Evolutionary conservation across 2,329 filamentous ascomycete species (phyloP).

Genomic region (Aspergillus fumigatiaffinis): DNA sequence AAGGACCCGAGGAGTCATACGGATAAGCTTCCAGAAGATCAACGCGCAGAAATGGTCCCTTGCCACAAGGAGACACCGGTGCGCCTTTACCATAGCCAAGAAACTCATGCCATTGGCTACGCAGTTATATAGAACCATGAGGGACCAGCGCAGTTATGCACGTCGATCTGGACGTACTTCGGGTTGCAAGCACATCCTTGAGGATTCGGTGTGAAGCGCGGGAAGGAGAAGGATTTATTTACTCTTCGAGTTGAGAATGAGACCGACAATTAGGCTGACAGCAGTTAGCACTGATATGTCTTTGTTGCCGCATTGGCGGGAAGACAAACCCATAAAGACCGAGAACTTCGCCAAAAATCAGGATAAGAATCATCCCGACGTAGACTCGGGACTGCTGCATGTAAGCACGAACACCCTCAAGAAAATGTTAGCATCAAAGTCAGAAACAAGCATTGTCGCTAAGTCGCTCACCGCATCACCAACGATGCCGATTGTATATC

Average conservation of each 20-base stretch:
- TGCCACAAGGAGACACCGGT: not conserved
- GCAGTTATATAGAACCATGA: not conserved
- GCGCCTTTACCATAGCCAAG: not conserved
- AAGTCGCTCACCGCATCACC: constrained; percentile 68
- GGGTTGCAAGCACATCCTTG: constrained; percentile 12
- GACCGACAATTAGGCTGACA: constrained; percentile 77
- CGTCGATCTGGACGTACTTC: not conserved
- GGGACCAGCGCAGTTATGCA: not conserved
- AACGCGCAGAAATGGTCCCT: not conserved
- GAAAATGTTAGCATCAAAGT: constrained; percentile 17
- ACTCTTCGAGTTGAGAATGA: constrained; percentile 87
- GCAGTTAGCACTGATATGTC: constrained; percentile 16
- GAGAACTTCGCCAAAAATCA: constrained; percentile 97
- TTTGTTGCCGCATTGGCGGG: not conserved
- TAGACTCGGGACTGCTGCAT: constrained; percentile 96
- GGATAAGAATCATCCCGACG: constrained; percentile 96
- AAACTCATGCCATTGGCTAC: not conserved
- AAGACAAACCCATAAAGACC: constrained; percentile 83
- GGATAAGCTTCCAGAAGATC: not conserved
- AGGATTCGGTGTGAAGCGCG: not conserved
- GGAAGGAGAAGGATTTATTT: not conserved
- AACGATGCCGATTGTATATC: constrained; percentile 93
- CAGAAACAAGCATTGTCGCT: not conserved
- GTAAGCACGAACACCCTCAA: constrained; percentile 76
- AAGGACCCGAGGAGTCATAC: not conserved